Percentiles rank a stretch among this genome's conserved stretches.
Evolutionary conservation across 768 basidiomycete species (phyloP).

Genomic region (Suillus fuscotomentosus): DNA sequence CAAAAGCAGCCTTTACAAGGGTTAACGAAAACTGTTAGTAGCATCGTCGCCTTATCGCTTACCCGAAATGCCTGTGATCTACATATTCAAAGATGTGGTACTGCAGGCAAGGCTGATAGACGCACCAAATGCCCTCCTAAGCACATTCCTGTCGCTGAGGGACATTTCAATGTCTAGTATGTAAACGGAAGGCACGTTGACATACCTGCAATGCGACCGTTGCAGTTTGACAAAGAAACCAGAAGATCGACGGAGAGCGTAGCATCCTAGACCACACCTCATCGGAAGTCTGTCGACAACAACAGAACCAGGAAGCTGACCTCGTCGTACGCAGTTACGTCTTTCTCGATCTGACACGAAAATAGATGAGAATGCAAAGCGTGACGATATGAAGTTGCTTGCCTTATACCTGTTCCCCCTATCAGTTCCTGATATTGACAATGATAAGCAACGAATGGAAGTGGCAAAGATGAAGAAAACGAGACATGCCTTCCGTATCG

Average conservation of each 20-base stretch:
- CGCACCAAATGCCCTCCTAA: slow-evolving; percentile 81
- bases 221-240: slow-evolving; percentile 73
- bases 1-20: slow-evolving; percentile 73
- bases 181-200: slow-evolving; percentile 1
- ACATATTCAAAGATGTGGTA: slow-evolving; percentile 3
- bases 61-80: slow-evolving; percentile 51
- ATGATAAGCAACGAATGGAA: slow-evolving; percentile 1
- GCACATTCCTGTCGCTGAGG: slow-evolving; percentile 84
- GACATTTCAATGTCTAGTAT: slow-evolving; percentile 8
- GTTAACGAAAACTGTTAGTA: slow-evolving; percentile 6
- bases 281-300: neutral
- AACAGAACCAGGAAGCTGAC: slow-evolving; percentile 33
- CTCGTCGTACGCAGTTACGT: slow-evolving; percentile 85
- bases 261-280: slow-evolving; percentile 56
- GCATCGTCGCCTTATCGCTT: slow-evolving; percentile 10
- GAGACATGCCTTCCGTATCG: slow-evolving; percentile 67
- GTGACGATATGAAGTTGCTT: neutral
- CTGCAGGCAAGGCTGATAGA: slow-evolving; percentile 2
- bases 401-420: slow-evolving; percentile 94
- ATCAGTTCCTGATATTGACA: slow-evolving; percentile 62
- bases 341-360: slow-evolving; percentile 78
- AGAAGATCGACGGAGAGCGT: slow-evolving; percentile 77
- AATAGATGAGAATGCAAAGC: slow-evolving; percentile 8
- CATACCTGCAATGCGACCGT: slow-evolving; percentile 84
- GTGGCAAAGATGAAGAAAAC: neutral